phyloP scores from a whole-genome alignment of 495 filamentous ascomycete genomes.

The Filosporella fistucella region DNA sequence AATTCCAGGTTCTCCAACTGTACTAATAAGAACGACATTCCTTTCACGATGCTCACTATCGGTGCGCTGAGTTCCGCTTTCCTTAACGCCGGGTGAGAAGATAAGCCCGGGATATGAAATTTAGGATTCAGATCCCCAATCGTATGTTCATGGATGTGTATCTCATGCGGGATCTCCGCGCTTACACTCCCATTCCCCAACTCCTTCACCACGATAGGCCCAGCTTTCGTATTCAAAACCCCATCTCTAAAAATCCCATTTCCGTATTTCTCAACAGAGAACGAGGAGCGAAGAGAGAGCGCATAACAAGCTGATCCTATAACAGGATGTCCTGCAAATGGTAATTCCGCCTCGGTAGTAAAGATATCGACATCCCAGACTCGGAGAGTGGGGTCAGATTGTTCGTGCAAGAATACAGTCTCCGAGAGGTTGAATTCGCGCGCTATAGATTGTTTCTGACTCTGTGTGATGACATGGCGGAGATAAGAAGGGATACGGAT shows the following conservation, averaged over 20 bases:
- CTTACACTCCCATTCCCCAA: constrained; percentile 31
- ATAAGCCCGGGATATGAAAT: neutral
- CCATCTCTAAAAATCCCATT: constrained; percentile 13
- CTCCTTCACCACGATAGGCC: constrained; percentile 42
- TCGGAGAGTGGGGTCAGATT: constrained; percentile 2
- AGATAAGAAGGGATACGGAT: constrained; percentile 41
- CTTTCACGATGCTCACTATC: constrained; percentile 48
- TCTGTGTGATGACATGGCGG: constrained; percentile 28
- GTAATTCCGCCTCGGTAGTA: constrained; percentile 54
- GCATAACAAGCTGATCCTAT: constrained; percentile 62
- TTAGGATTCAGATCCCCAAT: constrained; percentile 59
- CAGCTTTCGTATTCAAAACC: constrained; percentile 54
- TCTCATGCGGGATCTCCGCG: constrained; percentile 61
- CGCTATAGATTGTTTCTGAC: constrained; percentile 61
- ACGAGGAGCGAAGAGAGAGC: constrained; percentile 15
- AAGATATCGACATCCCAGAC: constrained; percentile 65
- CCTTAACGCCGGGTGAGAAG: neutral
- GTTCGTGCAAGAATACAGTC: constrained; percentile 70
- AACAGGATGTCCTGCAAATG: constrained; percentile 76
- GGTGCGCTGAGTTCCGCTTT: constrained; percentile 4
- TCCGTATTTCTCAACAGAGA: neutral
- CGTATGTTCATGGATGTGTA: constrained; percentile 65
- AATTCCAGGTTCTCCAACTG: constrained; percentile 42
- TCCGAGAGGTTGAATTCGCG: constrained; percentile 83
- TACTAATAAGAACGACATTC: constrained; percentile 63